Base-by-base conservation (phyloP, 257 asterid species). In the Schizonepeta tenuifolia region DNA sequence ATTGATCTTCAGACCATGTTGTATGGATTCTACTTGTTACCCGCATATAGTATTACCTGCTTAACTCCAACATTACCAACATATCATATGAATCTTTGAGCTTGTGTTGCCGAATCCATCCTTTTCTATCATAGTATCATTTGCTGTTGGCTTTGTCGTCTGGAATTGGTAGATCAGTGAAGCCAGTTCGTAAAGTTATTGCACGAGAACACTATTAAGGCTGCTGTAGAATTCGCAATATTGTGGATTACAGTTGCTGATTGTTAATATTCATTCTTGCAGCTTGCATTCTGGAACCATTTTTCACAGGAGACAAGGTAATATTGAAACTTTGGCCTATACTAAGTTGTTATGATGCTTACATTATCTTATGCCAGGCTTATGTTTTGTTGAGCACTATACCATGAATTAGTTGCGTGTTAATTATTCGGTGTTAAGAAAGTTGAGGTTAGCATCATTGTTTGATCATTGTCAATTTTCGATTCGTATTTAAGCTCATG, bases 241-340 rank as follows among this genome's bases (percentile, higher is more conserved):
- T 43, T 20, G 6, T 21, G 36, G 24, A 7, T 31, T 60, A 10
- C 50, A 38, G 17, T 38, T 36, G 50, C 68, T 36, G 68, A 61
- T 0, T 3, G 28, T 35, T 33, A 9, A 59, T 59, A 14, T 59
- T 9, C 10, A 0, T 18, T 40, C 17, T 46, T 65, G 70, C 22
- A 65, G 57, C 70, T 65, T 65, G 57, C 55, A 8, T 66, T 46
- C 5, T 15, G 21, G 57, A 13, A 5, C 55, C 40, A 36, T 17
- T 61, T 17, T 36, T n/a, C 26, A n/a, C 31, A 36, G 67, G 50
- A 58, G 11, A 5, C 1, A 12, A 61, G 28, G 67, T 61, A 61
- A 63, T 55, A 22, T 12, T 12, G 61, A 22, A 55, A 21, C 0
- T 11, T 17, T 54, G 3, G 59, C 14, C 28, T 9, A 8, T 53